Percentiles rank a stretch among this genome's conserved stretches.
These are phyloP conservation scores for Penicillium pulvis DNA, from an alignment of 495 filamentous ascomycete species.

Conservation along the genomic window DNA sequence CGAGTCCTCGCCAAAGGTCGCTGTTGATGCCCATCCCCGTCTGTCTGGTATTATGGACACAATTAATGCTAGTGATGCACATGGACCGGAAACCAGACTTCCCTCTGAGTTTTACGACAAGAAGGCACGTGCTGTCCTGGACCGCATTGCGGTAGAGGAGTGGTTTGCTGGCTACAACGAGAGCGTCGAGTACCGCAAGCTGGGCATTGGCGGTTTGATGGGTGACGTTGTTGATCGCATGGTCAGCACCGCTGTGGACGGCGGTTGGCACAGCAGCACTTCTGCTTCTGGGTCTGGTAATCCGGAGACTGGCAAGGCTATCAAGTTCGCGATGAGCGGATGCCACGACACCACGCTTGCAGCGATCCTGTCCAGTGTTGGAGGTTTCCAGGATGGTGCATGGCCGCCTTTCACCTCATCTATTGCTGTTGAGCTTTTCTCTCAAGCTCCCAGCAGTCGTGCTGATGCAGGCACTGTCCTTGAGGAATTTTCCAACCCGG, in stretches of 20 bases:
- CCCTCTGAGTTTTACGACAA: conserved; percentile 87
- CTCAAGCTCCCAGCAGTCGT: conserved; percentile 32
- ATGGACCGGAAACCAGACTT: conserved; percentile 75
- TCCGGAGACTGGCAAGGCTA: conserved; percentile 52
- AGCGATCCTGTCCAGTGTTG: conserved; percentile 73
- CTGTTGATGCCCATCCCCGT: conserved; percentile 81
- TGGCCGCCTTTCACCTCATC: conserved; percentile 96
- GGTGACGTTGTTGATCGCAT: conserved; percentile 86
- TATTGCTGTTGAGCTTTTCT: conserved; percentile 89
- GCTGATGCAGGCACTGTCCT: conserved; percentile 19
- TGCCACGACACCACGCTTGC: conserved; percentile 96
- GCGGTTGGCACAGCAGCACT: conserved; percentile 55
- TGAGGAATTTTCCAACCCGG: conserved; percentile 31
- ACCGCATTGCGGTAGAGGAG: conserved; percentile 83
- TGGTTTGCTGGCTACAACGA: conserved; percentile 90
- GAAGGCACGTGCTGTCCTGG: conserved; percentile 67
- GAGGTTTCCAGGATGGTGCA: conserved; percentile 67
- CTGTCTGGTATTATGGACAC: conserved; percentile 93
- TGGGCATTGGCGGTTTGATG: conserved; percentile 83
- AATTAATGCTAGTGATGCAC: conserved; percentile 83
- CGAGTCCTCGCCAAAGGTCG: conserved; percentile 61
- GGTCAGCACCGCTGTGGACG: conserved; percentile 69
- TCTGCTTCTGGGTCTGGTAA: conserved; percentile 50
- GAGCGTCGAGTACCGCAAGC: conserved; percentile 76
- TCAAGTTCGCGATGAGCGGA: conserved; percentile 75